Conservation (phyloP, 257 asterid species). For the Euphrasia confusa region DNA sequence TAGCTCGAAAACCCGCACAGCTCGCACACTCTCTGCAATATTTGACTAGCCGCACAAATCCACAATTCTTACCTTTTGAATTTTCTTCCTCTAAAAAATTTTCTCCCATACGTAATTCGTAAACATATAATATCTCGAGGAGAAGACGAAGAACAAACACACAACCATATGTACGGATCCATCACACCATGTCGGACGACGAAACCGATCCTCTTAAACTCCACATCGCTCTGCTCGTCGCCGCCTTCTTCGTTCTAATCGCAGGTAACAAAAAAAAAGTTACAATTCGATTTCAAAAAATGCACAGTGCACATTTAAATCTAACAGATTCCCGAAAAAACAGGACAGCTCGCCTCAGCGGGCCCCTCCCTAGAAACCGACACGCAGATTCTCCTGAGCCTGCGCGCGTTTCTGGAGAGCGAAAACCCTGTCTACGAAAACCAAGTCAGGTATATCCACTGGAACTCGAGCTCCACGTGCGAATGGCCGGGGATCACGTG, state of each 20-base stretch:
- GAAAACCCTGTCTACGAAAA: constrained; percentile 46
- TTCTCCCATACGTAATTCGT: too few relatives aligned
- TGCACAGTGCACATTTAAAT: not conserved
- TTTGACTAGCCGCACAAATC: too few relatives aligned
- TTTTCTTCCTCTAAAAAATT: too few relatives aligned
- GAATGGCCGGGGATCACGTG: constrained; percentile 68
- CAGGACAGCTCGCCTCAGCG: constrained; percentile 53
- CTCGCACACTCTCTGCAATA: too few relatives aligned
- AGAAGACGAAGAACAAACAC: constrained; percentile 21
- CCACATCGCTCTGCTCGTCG: constrained; percentile 30
- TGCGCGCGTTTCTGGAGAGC: constrained; percentile 44
- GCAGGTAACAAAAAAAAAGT: constrained; percentile 33
- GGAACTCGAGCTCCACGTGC: constrained; percentile 50
- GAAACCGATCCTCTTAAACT: constrained; percentile 35
- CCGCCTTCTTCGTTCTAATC: constrained; percentile 45
- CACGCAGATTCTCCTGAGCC: constrained; percentile 47
- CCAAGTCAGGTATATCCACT: constrained; percentile 44
- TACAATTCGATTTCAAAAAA: too few relatives aligned
- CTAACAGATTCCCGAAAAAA: not conserved
- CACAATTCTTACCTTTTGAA: too few relatives aligned
- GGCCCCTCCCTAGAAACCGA: constrained; percentile 61
- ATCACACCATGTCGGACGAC: constrained; percentile 49
- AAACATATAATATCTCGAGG: too few relatives aligned
- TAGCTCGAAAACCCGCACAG: too few relatives aligned
- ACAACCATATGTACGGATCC: not conserved